These are phyloP conservation scores for Saccharomycopsis sp. DNA, from an alignment of 805 yeast genomes.

Conservation along the genomic window DNA sequence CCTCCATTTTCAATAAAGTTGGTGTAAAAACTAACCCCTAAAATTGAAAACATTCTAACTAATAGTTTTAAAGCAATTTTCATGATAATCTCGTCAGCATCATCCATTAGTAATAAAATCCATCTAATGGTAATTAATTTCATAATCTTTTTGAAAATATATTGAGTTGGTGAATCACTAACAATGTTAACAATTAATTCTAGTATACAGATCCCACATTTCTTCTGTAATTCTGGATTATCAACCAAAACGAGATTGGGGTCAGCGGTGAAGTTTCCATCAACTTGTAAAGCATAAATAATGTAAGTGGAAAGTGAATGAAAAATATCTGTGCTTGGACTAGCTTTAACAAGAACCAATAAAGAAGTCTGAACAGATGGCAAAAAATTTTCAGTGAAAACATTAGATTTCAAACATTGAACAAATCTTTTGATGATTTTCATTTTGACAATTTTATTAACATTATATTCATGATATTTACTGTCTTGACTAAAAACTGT, in stretches of 20 bases:
- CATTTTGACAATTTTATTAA: conserved; percentile 42
- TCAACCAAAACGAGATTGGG: conserved; percentile 26
- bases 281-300: conserved; percentile 35
- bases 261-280: conserved; percentile 20
- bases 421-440: conserved; percentile 30
- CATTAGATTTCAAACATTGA: conserved; percentile 22
- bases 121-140: conserved; percentile 56
- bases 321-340: conserved; percentile 45
- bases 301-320: conserved; percentile 41
- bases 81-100: conserved; percentile 26
- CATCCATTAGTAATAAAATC: conserved; percentile 43
- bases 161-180: conserved; percentile 27
- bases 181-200: conserved; percentile 31
- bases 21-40: conserved; percentile 36
- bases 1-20: conserved; percentile 46
- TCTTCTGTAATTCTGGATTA: conserved; percentile 22
- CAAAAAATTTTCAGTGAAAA: conserved; percentile 28
- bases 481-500: conserved; percentile 44
- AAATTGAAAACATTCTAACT: conserved; percentile 35
- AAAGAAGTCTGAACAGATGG: conserved; percentile 32
- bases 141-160: conserved; percentile 32
- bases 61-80: conserved; percentile 33
- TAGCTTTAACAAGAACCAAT: conserved; percentile 31
- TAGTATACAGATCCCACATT: conserved; percentile 27
- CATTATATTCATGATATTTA: conserved; percentile 39